phyloP scores from a whole-genome alignment of 495 filamentous ascomycete species.

The Aspergillus bertholletiae region DNA sequence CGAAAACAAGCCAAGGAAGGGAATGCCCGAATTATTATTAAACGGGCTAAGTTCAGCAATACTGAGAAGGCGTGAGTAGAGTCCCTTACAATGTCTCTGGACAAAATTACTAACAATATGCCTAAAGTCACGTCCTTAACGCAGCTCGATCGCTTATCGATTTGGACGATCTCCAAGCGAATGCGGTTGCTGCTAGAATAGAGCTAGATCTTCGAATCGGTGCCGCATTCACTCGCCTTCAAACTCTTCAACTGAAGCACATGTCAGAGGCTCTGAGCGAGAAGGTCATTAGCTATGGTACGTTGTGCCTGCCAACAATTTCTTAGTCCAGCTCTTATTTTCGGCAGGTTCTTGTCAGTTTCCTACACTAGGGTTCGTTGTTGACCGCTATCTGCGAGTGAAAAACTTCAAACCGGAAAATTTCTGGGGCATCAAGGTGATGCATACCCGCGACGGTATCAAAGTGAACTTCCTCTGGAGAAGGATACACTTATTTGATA shows the following conservation, averaged over 20 bases:
- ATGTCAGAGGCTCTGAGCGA: conserved; percentile 60
- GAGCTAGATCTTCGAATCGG: conserved; percentile 92
- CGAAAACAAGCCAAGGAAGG: conserved; percentile 71
- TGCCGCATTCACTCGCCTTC: conserved; percentile 85
- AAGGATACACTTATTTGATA: conserved; percentile 81
- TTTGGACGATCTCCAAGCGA: conserved; percentile 81
- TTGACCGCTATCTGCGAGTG: conserved; percentile 90
- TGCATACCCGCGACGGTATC: conserved; percentile 70
- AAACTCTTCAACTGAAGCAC: conserved; percentile 67
- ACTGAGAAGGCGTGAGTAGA: conserved; percentile 77
- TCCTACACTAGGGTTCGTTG: conserved; percentile 93
- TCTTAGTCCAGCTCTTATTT: conserved; percentile 16
- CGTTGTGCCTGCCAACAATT: not conserved
- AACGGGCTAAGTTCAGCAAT: conserved; percentile 89
- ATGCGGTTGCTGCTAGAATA: conserved; percentile 84
- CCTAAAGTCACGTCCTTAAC: conserved; percentile 65
- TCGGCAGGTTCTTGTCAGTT: conserved; percentile 87
- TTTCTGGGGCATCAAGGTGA: conserved; percentile 90
- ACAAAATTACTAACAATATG: not conserved
- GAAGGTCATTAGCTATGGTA: conserved; percentile 83
- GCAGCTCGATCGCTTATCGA: conserved; percentile 73
- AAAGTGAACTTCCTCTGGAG: conserved; percentile 84
- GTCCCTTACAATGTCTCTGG: not conserved
- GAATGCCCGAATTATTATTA: conserved; percentile 73
- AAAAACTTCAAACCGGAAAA: conserved; percentile 88